Evolutionary conservation across 1,284 basidiomycete genomes (phyloP).

Genomic region (Apiotrichum laibachii): DNA sequence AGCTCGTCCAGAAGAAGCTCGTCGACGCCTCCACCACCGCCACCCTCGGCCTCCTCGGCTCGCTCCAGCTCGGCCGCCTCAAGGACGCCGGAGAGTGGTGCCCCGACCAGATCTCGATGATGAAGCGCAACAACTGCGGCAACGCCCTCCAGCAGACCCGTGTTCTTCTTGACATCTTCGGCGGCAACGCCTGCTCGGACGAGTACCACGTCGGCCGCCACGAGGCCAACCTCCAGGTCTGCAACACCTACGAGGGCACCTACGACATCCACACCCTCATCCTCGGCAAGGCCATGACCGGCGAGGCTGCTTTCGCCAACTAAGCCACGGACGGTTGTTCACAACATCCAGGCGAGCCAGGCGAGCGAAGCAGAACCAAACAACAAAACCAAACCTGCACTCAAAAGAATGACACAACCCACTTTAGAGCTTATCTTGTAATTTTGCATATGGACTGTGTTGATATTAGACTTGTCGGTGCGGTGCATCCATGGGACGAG

Average conservation of each 20-base stretch:
- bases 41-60: slow-evolving; percentile 73
- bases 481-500: too few relatives aligned
- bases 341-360: neutral
- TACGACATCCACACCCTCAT: slow-evolving; percentile 56
- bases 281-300: slow-evolving; percentile 86
- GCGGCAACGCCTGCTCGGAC: slow-evolving; percentile 84
- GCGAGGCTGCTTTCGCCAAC: slow-evolving; percentile 51
- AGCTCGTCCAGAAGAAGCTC: slow-evolving; percentile 94
- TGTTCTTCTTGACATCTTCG: slow-evolving; percentile 78
- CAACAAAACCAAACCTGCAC: neutral
- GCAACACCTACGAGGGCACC: slow-evolving; percentile 86
- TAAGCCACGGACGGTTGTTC: neutral
- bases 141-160: slow-evolving; percentile 83
- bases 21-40: slow-evolving; percentile 87
- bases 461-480: too few relatives aligned
- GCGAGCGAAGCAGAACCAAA: neutral
- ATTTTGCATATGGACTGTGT: too few relatives aligned
- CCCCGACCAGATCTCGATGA: slow-evolving; percentile 89
- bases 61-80: slow-evolving; percentile 74
- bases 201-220: slow-evolving; percentile 87
- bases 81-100: slow-evolving; percentile 76
- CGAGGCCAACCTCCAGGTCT: slow-evolving; percentile 85
- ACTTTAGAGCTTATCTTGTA: too few relatives aligned
- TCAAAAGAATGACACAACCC: neutral
- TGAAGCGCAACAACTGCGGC: slow-evolving; percentile 95